phyloP scores from a whole-genome alignment of 441 rosid genomes.

The Arabidopsis hybrid region DNA sequence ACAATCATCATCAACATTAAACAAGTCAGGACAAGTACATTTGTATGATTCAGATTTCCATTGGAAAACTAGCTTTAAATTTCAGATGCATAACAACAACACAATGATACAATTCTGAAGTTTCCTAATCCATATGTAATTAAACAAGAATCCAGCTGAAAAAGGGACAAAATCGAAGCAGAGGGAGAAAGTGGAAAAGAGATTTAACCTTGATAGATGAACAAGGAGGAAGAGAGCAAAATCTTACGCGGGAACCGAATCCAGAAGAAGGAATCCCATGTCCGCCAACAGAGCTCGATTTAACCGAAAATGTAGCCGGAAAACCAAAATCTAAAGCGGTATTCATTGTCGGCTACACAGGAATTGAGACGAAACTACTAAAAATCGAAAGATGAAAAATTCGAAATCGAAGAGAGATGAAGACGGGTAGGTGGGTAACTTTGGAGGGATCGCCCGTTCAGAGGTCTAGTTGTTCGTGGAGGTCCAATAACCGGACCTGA shows the following conservation, averaged over 20 bases:
- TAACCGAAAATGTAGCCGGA: conserved; percentile 22
- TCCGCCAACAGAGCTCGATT: conserved; percentile 7
- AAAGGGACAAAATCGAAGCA: background rate
- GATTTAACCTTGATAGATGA: conserved; percentile 43
- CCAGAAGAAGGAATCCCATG: conserved; percentile 14
- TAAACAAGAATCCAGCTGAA: background rate
- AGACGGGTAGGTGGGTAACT: conserved; percentile 18
- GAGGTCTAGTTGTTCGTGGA: background rate
- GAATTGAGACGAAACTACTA: background rate
- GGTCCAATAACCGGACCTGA: conserved; percentile 6
- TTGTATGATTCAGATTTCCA: background rate
- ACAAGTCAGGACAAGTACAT: background rate
- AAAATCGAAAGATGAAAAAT: background rate
- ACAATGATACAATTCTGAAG: no score
- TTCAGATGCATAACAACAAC: conserved; percentile 1
- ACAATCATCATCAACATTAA: conserved; percentile 12
- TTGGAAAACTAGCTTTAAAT: no score
- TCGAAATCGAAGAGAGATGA: conserved; percentile 5
- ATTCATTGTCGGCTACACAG: background rate
- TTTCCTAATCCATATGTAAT: conserved; percentile 4
- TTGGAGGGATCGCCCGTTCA: conserved; percentile 43
- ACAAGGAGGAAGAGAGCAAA: conserved; percentile 34
- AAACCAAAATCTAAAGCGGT: conserved; percentile 25
- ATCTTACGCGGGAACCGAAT: conserved; percentile 23
- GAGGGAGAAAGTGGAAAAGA: background rate